Percentiles rank a stretch among this genome's conserved stretches.
Conservation (phyloP, 768 basidiomycete genomes). For the Tylopilus sp. region DNA sequence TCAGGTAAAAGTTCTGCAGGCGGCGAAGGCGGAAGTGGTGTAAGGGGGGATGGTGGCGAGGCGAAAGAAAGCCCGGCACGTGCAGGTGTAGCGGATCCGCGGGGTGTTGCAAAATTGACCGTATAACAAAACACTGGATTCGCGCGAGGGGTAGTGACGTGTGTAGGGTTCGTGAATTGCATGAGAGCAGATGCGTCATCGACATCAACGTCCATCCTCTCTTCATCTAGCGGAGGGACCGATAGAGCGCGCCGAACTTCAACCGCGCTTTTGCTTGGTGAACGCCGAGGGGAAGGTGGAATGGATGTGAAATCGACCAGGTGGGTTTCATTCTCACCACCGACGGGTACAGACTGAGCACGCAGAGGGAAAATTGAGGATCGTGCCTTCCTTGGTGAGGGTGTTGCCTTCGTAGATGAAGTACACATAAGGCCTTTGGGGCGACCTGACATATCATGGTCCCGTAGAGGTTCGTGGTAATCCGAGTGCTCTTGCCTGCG, state of each 20-base stretch:
- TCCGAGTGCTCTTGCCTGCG: slow-evolving; percentile 12
- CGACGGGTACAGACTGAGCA: slow-evolving; percentile 30
- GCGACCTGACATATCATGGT: slow-evolving; percentile 10
- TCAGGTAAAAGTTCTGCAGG: slow-evolving; percentile 7
- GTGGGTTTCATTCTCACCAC: slow-evolving; percentile 7
- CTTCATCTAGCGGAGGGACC: slow-evolving; percentile 15
- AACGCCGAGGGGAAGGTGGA: slow-evolving; percentile 26
- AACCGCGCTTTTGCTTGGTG: slow-evolving; percentile 17
- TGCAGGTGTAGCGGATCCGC: slow-evolving; percentile 1
- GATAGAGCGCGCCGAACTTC: slow-evolving; percentile 28
- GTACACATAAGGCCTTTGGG: slow-evolving; percentile 11
- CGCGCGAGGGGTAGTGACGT: slow-evolving; percentile 2
- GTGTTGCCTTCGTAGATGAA: slow-evolving; percentile 21
- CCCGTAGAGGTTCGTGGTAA: slow-evolving; percentile 20
- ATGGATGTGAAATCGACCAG: slow-evolving; percentile 22
- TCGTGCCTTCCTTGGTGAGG: slow-evolving; percentile 13
- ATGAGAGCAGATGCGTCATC: slow-evolving; percentile 13
- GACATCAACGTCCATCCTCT: slow-evolving; percentile 26
- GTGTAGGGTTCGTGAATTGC: slow-evolving; percentile 22
- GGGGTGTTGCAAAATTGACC: slow-evolving; percentile 31
- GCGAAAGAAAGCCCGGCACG: not conserved
- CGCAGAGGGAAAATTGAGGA: slow-evolving; percentile 17
- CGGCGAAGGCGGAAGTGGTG: slow-evolving; percentile 52
- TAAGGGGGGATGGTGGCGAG: slow-evolving; percentile 42
- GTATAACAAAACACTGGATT: slow-evolving; percentile 15